Evolutionary conservation across 2,329 filamentous ascomycete genomes (phyloP).

Genomic region (Penicillium sp.): DNA sequence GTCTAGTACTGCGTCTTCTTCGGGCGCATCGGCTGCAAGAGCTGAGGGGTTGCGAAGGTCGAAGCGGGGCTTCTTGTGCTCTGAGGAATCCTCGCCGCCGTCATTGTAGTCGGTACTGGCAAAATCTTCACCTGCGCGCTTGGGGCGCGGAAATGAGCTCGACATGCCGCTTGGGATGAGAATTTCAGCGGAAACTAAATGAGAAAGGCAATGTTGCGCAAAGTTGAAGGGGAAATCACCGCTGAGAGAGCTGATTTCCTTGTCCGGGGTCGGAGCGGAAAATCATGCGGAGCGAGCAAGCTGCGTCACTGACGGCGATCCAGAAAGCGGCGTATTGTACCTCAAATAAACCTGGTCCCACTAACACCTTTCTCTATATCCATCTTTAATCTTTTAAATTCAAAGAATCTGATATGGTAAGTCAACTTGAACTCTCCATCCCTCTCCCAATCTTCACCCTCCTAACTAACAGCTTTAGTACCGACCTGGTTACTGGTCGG

Average conservation of each 20-base stretch:
- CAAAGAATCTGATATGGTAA: constrained; percentile 23
- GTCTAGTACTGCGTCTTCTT: constrained; percentile 74
- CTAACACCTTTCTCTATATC: neutral
- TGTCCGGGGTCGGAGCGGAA: constrained; percentile 39
- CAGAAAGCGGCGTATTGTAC: constrained; percentile 8
- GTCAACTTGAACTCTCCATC: neutral
- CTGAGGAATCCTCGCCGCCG: constrained; percentile 42
- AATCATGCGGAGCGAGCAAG: constrained; percentile 34
- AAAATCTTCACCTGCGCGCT: constrained; percentile 78
- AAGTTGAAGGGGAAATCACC: constrained; percentile 5
- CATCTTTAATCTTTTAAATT: neutral
- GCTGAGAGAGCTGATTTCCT: constrained; percentile 1
- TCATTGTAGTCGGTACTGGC: constrained; percentile 67
- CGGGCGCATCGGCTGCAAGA: constrained; percentile 75
- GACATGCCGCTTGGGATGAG: constrained; percentile 44
- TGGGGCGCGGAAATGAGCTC: constrained; percentile 69
- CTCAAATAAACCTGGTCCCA: neutral
- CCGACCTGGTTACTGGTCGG: constrained; percentile 50
- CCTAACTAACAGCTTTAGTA: constrained; percentile 33
- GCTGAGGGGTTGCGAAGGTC: constrained; percentile 93
- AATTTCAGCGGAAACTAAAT: neutral
- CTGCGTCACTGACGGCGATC: constrained; percentile 36
- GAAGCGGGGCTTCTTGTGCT: constrained; percentile 79
- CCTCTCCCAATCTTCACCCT: neutral
- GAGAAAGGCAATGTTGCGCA: neutral